Base-by-base conservation (phyloP, 768 basidiomycete genomes). In the Tephrocybe sp. region DNA sequence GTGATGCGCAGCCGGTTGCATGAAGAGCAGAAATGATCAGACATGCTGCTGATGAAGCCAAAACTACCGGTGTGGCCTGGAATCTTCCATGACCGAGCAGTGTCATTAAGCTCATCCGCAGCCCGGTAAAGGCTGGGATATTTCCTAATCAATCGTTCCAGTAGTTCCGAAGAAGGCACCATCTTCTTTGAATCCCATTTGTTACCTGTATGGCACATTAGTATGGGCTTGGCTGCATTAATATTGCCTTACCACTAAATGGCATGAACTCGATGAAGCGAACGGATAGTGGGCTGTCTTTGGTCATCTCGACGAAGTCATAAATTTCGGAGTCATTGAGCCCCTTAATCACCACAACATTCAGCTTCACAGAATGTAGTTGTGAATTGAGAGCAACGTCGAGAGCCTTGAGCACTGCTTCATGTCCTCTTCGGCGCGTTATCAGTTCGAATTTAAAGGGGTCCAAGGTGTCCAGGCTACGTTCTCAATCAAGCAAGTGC, bases 221-320 rank as follows among this genome's bases (percentile, higher is more conserved):
- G n/a, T 39, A 21, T 18, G 5, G 38, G n/a, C 18, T 52, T 36
- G 12, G 38, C 42, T 56, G 28, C 43, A 42, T 21, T 44, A 18
- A 61, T 11, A 18, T 3, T 4, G n/a, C 11, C 67, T 56, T 56
- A 88, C 88, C 93, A 58, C 84, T 87, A 65, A 96, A 96, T 10
- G 93, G 91, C 93, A 96, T 95, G 63, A 90, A 95, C 67, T 94
- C 92, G 51, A 94, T 95, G 66, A 95, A 93, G 32, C 93, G 81
- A 34, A 93, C 82, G 33, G 82, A 88, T 21, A 93, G 67, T 2
- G 71, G 66, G 39, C 73, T 73, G 39, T 86, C 69, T 58, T 78
- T 81, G 4, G 88, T 90, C 68, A 94, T 71, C 59, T 86, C 81
- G 34, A 92, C 82, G 62, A 95, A 94, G 51, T 88, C 85, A 2